These are phyloP conservation scores for Intubia oerlemansii DNA, from an alignment of 2,329 filamentous ascomycete genomes.

Conservation along the genomic window DNA sequence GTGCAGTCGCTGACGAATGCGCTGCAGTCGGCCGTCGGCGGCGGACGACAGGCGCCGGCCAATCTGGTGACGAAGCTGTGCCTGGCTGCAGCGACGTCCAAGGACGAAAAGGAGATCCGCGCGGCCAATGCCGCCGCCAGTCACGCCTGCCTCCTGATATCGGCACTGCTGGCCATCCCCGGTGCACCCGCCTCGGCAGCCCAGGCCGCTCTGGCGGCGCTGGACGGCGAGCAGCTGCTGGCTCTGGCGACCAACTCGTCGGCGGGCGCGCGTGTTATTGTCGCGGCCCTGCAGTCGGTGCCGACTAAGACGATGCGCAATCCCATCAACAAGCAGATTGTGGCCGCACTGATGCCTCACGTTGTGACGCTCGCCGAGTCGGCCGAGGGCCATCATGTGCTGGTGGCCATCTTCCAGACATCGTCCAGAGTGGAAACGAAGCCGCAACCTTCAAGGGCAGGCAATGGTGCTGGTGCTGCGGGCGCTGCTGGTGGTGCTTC, in stretches of 20 bases:
- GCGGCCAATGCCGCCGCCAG: slow-evolving; percentile 26
- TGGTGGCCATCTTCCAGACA: slow-evolving; percentile 25
- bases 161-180: slow-evolving; percentile 55
- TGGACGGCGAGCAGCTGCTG: slow-evolving; percentile 32
- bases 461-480: too few species aligned
- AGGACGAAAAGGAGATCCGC: slow-evolving; percentile 13
- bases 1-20: slow-evolving; percentile 29
- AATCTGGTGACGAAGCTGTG: slow-evolving; percentile 27
- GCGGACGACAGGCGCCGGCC: slow-evolving; percentile 17
- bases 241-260: slow-evolving; percentile 38
- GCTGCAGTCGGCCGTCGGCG: slow-evolving; percentile 15
- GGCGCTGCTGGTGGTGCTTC: too few species aligned
- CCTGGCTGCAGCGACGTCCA: slow-evolving; percentile 15
- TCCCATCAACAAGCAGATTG: slow-evolving; percentile 31
- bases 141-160: slow-evolving; percentile 66
- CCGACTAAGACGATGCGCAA: slow-evolving; percentile 12
- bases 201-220: slow-evolving; percentile 46
- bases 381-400: slow-evolving; percentile 27
- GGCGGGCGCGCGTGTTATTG: slow-evolving; percentile 26
- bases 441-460: too few species aligned
- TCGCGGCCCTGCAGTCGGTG: slow-evolving; percentile 25
- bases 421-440: slow-evolving; percentile 18
- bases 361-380: slow-evolving; percentile 24
- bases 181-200: slow-evolving; percentile 48
- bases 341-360: slow-evolving; percentile 24